Conservation (phyloP, 345 rosid genomes). For the Euphorbia lathyris region DNA sequence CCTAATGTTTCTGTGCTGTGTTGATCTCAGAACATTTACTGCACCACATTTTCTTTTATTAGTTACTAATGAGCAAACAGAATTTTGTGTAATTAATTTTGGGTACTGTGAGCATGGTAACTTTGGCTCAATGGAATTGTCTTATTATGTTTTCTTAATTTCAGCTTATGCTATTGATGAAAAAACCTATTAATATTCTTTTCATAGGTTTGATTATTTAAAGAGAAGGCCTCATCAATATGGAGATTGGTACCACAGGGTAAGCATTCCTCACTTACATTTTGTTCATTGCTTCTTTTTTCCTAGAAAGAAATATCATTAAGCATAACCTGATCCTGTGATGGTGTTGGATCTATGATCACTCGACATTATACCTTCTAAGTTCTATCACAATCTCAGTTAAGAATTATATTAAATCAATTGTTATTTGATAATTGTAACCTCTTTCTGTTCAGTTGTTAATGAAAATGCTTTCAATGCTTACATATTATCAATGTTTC, state of each 20-base stretch:
- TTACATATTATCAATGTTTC: not conserved
- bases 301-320: not conserved
- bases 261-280: conserved; percentile 13
- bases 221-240: conserved; percentile 16
- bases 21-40: not conserved
- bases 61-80: not conserved
- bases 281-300: not conserved
- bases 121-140: not conserved
- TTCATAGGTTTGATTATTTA: not conserved
- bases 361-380: not conserved
- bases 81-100: not conserved
- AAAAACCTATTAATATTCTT: not conserved
- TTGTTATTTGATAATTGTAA: not conserved
- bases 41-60: not conserved
- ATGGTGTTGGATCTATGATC: not conserved
- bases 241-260: conserved; percentile 46
- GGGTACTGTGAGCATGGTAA: not conserved
- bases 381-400: not conserved
- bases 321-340: conserved; percentile 1
- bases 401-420: no score
- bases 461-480: not conserved
- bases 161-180: not conserved
- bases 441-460: not conserved
- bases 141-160: not conserved
- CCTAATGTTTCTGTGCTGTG: not conserved